Base-by-base conservation (phyloP, 1,284 basidiomycete genomes). In the Apiotrichum akiyoshidainum region DNA sequence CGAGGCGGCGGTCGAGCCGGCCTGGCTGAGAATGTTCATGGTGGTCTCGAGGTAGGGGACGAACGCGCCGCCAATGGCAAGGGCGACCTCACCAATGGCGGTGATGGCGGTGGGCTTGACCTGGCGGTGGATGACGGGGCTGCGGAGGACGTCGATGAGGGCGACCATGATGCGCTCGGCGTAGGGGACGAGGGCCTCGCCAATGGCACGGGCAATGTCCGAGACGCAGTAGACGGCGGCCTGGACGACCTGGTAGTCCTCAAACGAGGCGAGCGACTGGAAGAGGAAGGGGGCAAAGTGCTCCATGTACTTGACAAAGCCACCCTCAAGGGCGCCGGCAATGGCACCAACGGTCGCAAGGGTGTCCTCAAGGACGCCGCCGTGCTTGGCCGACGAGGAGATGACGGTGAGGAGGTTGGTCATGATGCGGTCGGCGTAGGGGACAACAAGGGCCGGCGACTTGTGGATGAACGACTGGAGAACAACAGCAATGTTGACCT, bases 71-170 rank as follows among this genome's bases (percentile, higher is more conserved):
- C 92, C 92, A 63, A 97, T 88, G 1, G 96, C 94, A 22, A 99
- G 83, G 10, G 94, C 95, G 65, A 99, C 89, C 75, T 99, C 95
- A 40, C 96, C 96, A 71, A 99, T 99, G 78, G 91, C 93, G 16
- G 90, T 88, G 61, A 99, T 80, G 68, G 98, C 92, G 16, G 89
- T 88, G 46, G 98, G 95, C 83, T 99, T 99, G 73, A 98, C 96
- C 66, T 89, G 90, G 55, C 95, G 85, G 74, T 93, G 90, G 59
- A 99, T 82, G 41, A 92, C 86, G 0, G 94, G 88, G 68, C 89
- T 93, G 77, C 92, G 90, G 54, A 99, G 82, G 71, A 96, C 92
- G 77, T 94, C 90, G 44, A 97, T 83, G 22, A 99, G 82, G 10
- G 91, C 88, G 16, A 85, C 86, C 88, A 99, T 94, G 79, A 98